Percentiles rank a stretch among this genome's conserved stretches.
These are phyloP conservation scores for Exophiala mesophila DNA, from an alignment of 2,329 filamentous ascomycete species.

Conservation along the genomic window DNA sequence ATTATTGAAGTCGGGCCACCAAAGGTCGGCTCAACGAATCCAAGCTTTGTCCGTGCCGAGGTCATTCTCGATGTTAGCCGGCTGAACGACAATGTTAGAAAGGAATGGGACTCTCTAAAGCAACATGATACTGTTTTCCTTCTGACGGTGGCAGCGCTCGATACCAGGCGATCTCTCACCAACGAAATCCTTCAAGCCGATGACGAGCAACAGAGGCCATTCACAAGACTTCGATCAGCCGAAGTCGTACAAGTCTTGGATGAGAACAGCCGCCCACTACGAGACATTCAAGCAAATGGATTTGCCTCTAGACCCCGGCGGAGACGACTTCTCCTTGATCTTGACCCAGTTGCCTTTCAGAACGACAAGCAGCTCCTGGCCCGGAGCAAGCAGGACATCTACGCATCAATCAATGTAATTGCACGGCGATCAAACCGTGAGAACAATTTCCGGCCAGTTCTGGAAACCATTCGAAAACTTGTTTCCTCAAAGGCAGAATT, in stretches of 20 bases:
- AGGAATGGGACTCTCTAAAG: slow-evolving; percentile 85
- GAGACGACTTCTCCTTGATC: slow-evolving; percentile 69
- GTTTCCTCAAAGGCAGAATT: slow-evolving; percentile 79
- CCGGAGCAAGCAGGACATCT: slow-evolving; percentile 69
- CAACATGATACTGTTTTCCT: slow-evolving; percentile 88
- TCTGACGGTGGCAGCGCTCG: slow-evolving; percentile 63
- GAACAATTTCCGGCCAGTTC: slow-evolving; percentile 93
- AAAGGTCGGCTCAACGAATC: slow-evolving; percentile 74
- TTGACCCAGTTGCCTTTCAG: slow-evolving; percentile 75
- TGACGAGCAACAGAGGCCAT: slow-evolving; percentile 54
- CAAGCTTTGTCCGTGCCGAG: slow-evolving; percentile 81
- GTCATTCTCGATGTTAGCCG: slow-evolving; percentile 77
- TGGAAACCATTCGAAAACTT: slow-evolving; percentile 85
- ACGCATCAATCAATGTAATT: slow-evolving; percentile 78
- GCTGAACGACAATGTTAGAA: slow-evolving; percentile 67
- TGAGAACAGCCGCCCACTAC: slow-evolving; percentile 70
- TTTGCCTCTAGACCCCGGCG: slow-evolving; percentile 54
- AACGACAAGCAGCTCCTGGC: slow-evolving; percentile 64
- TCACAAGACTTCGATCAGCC: slow-evolving; percentile 64
- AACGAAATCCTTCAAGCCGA: slow-evolving; percentile 56
- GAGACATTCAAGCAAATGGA: slow-evolving; percentile 63
- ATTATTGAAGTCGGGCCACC: slow-evolving; percentile 82
- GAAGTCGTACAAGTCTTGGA: slow-evolving; percentile 83
- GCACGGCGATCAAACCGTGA: slow-evolving; percentile 78
- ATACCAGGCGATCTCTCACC: slow-evolving; percentile 42